Evolutionary conservation across 1,284 basidiomycete genomes (phyloP).

Genomic region (Papiliotrema nemorosa): DNA sequence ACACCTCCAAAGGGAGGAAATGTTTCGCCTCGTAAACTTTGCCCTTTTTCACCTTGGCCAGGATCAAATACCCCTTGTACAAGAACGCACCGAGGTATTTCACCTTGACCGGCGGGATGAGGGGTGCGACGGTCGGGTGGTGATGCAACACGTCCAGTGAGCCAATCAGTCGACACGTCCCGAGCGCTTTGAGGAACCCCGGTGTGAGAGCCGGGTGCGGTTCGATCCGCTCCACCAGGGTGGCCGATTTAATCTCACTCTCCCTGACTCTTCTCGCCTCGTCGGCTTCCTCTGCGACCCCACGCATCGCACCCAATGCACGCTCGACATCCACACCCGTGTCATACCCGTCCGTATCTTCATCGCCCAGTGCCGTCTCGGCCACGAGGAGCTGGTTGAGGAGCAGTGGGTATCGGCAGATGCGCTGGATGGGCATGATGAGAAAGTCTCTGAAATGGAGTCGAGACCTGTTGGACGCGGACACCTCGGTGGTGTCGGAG

Average conservation of each 20-base stretch:
- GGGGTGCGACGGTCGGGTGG: slow-evolving; percentile 48
- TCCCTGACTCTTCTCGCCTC: slow-evolving; percentile 58
- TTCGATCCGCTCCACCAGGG: slow-evolving; percentile 65
- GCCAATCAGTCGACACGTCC: slow-evolving; percentile 70
- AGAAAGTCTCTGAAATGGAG: slow-evolving; percentile 69
- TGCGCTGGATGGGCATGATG: slow-evolving; percentile 83
- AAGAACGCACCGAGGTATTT: slow-evolving; percentile 86
- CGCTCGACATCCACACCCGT: slow-evolving; percentile 42
- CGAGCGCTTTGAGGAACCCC: slow-evolving; percentile 65
- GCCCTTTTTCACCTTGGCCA: slow-evolving; percentile 78
- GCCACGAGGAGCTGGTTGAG: slow-evolving; percentile 64
- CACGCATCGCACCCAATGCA: slow-evolving; percentile 55
- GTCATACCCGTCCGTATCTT: slow-evolving; percentile 21
- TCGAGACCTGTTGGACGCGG: slow-evolving; percentile 25
- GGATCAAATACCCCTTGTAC: slow-evolving; percentile 76
- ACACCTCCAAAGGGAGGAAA: slow-evolving; percentile 73
- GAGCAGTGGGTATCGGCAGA: slow-evolving; percentile 87
- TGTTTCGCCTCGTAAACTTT: slow-evolving; percentile 78
- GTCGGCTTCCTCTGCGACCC: slow-evolving; percentile 57
- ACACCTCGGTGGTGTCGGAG: slow-evolving; percentile 16
- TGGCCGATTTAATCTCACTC: slow-evolving; percentile 62
- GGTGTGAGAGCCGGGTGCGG: slow-evolving; percentile 41
- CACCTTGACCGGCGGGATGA: slow-evolving; percentile 59
- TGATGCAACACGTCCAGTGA: slow-evolving; percentile 78
- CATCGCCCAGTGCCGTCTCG: slow-evolving; percentile 5